Percentiles rank a stretch among this genome's conserved stretches.
phyloP scores from a whole-genome alignment of 176 grass and related monocot genomes.

The Tuctoria greenei region DNA sequence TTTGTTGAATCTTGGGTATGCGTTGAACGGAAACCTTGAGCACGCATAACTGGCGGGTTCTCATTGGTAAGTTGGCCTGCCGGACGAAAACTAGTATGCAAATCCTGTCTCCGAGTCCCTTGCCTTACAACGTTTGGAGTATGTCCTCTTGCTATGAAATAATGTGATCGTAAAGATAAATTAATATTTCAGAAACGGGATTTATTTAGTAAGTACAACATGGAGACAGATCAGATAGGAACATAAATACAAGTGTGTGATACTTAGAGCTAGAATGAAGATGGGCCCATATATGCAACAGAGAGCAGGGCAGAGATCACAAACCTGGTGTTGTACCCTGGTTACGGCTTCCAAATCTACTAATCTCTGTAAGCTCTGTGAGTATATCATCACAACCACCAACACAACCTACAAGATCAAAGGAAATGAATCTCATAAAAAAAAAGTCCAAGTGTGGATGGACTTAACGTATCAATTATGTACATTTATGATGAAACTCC shows the following conservation, averaged over 20 bases:
- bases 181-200: constrained; percentile 1
- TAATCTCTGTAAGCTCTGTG: constrained; percentile 76
- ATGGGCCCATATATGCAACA: constrained; percentile 1
- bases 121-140: constrained; percentile 42
- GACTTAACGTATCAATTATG: background rate
- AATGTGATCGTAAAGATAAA: constrained; percentile 22
- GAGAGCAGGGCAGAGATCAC: constrained; percentile 11
- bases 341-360: constrained; percentile 63
- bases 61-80: constrained; percentile 56
- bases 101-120: constrained; percentile 53
- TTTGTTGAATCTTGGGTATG: constrained; percentile 40
- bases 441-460: background rate
- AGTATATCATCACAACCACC: constrained; percentile 87
- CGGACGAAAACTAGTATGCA: constrained; percentile 45
- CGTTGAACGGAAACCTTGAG: constrained; percentile 48
- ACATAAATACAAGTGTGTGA: background rate
- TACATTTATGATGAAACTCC: background rate
- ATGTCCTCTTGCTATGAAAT: constrained; percentile 63
- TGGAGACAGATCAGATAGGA: constrained; percentile 2
- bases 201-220: background rate
- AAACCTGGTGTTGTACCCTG: constrained; percentile 61
- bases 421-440: constrained; percentile 11
- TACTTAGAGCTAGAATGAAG: constrained; percentile 8
- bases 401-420: constrained; percentile 67
- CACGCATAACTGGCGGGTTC: constrained; percentile 41